These are phyloP conservation scores for Areca catechu DNA, from an alignment of 176 grass and related monocot genomes.

Conservation along the genomic window DNA sequence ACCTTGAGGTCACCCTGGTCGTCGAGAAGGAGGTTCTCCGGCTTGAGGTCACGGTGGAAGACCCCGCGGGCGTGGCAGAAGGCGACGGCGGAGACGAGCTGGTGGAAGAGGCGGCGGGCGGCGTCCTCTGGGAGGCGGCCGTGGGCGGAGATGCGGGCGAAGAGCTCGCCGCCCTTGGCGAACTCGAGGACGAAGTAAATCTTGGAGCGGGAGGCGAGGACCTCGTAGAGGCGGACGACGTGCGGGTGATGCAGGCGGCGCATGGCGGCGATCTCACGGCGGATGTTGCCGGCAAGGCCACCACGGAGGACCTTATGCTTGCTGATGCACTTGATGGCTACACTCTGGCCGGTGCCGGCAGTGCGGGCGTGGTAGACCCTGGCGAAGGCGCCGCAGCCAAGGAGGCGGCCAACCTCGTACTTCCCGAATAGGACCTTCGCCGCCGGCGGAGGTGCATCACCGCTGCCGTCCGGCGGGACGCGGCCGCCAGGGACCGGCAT, in stretches of 20 bases:
- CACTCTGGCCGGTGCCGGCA: constrained; percentile 7
- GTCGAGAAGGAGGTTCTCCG: constrained; percentile 25
- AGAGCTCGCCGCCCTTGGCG: constrained; percentile 30
- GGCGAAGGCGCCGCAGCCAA: constrained; percentile 29
- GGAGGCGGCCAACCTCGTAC: constrained; percentile 27
- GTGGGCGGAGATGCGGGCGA: constrained; percentile 12
- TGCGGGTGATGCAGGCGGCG: constrained; percentile 26
- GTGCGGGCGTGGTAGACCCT: constrained; percentile 31
- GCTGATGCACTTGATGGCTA: constrained; percentile 30
- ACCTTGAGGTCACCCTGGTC: constrained; percentile 28
- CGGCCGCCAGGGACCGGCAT: constrained; percentile 2
- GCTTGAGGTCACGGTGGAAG: constrained; percentile 32
- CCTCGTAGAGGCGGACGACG: constrained; percentile 23
- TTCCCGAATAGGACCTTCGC: constrained; percentile 22
- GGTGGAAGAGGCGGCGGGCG: neutral
- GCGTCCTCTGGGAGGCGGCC: constrained; percentile 8
- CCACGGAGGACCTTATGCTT: constrained; percentile 12
- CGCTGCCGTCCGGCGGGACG: neutral
- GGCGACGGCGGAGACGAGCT: neutral
- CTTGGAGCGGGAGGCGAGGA: constrained; percentile 27
- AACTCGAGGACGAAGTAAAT: constrained; percentile 36
- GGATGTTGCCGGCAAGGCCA: constrained; percentile 18
- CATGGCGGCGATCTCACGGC: constrained; percentile 28
- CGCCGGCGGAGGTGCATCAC: neutral
- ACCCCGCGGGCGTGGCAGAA: constrained; percentile 9